phyloP scores from a whole-genome alignment of 768 basidiomycete genomes.

The Lactarius pseudohatsudake region DNA sequence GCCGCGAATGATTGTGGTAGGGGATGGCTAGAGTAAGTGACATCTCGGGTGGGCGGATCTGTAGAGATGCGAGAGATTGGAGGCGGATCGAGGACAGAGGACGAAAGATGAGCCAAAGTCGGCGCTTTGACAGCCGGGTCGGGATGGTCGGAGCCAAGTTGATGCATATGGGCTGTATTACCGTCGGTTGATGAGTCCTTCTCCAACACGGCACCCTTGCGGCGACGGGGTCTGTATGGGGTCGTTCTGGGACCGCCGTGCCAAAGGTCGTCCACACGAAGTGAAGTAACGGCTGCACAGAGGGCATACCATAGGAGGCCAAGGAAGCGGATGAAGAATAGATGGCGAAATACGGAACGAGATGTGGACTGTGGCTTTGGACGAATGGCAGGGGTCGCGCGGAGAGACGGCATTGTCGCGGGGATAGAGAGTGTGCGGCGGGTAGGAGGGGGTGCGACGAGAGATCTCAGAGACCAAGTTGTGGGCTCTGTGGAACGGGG shows the following conservation, averaged over 20 bases:
- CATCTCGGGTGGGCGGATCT: constrained; percentile 7
- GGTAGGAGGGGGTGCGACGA: constrained; percentile 26
- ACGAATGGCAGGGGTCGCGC: constrained; percentile 21
- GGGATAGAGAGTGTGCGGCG: constrained; percentile 28
- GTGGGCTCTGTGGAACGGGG: constrained; percentile 1
- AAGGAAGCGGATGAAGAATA: constrained; percentile 72
- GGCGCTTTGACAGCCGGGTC: constrained; percentile 6
- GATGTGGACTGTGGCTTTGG: constrained; percentile 17
- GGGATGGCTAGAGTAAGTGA: neutral
- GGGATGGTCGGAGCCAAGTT: constrained; percentile 4
- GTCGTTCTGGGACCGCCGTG: constrained; percentile 20
- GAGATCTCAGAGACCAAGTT: constrained; percentile 28
- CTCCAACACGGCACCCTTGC: neutral
- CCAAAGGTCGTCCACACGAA: constrained; percentile 31
- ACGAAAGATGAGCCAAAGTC: neutral
- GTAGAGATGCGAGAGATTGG: constrained; percentile 10
- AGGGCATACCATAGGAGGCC: constrained; percentile 69
- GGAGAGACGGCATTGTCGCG: constrained; percentile 23
- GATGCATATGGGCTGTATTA: neutral
- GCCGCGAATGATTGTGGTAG: constrained; percentile 1
- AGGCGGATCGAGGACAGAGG: neutral
- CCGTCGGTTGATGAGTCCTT: neutral
- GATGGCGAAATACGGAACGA: constrained; percentile 41
- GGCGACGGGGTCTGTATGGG: constrained; percentile 12
- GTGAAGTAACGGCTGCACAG: constrained; percentile 58